Base-by-base conservation (phyloP, 169 alveolate genomes). In the Babesia bigemina region DNA sequence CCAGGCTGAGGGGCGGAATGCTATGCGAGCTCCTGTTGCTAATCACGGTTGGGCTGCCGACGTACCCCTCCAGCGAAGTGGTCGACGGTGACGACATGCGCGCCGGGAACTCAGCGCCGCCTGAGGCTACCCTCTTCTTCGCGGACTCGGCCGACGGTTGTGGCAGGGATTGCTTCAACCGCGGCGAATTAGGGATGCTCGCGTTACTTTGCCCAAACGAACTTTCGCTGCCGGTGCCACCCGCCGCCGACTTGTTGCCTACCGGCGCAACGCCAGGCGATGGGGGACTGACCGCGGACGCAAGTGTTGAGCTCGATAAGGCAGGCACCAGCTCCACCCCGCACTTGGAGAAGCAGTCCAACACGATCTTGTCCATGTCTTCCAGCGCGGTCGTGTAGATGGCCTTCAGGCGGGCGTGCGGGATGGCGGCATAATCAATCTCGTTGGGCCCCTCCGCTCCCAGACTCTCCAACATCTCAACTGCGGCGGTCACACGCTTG, bases 361-460 rank as follows among this genome's bases (percentile, higher is more conserved):
- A 79, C 75, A 86, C 55, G 28, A 86, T 73, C 26, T 76, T 69
- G 48, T 86, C 91, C 61, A 79, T 84, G 65, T 79, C 86, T 42
- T 90, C 92, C 45, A 86, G 82, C 52, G 82, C 81, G 29, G 53
- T 39, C 11, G 62, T 81, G 58, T 90, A 90, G 12, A 86, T 63
- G 21, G 89, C 63, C 63, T 90, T 90, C 57, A 90, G 82, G 50
- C 78, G 76, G 50, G 85, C 70, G 70, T 84, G 58, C 0, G 84
- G 67, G 75, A 86, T 79, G 47, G 61, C 60, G 36, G 84, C 22
- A 36, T 81, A 81, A 66, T 81, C 79, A 19, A 72, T 52, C 14
- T 33, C 44, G 55, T 70, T 81, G 16, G 87, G 75, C 4, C 22
- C 53, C 17, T 39, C 11, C 26, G 45, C 28, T 1, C 70, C 66